Base-by-base conservation (phyloP, 208 protist species). In the Crithidia mellificae region DNA sequence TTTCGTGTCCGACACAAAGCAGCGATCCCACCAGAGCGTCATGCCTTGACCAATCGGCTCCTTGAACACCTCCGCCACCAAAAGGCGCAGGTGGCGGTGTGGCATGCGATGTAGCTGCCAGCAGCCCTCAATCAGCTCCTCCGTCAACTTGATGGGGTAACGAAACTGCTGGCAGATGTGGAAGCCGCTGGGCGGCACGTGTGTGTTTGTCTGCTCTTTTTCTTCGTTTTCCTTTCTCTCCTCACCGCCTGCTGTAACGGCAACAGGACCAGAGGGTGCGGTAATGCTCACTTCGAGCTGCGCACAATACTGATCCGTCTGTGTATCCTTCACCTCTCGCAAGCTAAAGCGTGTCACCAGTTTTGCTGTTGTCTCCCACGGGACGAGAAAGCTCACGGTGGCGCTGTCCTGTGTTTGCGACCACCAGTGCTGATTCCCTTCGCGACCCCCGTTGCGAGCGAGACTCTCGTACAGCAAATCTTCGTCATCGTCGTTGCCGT, bases 21-120 rank as follows among this genome's bases (percentile, higher is more conserved):
- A 90, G 43, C 74, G 74, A 63, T 92, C 84, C 86, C 89, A 94
- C 86, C 89, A 94, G 7, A 92, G 69, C 20, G 63, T 75, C 72
- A 90, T 73, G 24, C 86, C 84, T 17, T 78, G 24, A 14, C 69
- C 89, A 30, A 94, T 41, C 2, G 82, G 41, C 39, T 84, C 80
- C 59, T 94, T 94, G 36, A 87, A 81, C 5, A 94, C 62, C 63
- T 92, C 73, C 38, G 90, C 77, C 12, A 87, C 76, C 19, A 94
- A 64, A 6, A 94, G 63, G 7, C 89, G 83, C 59, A 88, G 17
- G 20, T 55, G 58, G 4, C 68, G 74, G 0, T 38, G 71, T 0
- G 74, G 74, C 49, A 92, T 74, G 1, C 77, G 81, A 57, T 86
- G 72, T 22, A 94, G 80, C 68, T 90, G 74, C 86, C 89, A 94